Percentiles rank a stretch among this genome's conserved stretches.
phyloP scores from a whole-genome alignment of 495 filamentous ascomycete species.

The Aspergillus sclerotiicarbonarius region DNA sequence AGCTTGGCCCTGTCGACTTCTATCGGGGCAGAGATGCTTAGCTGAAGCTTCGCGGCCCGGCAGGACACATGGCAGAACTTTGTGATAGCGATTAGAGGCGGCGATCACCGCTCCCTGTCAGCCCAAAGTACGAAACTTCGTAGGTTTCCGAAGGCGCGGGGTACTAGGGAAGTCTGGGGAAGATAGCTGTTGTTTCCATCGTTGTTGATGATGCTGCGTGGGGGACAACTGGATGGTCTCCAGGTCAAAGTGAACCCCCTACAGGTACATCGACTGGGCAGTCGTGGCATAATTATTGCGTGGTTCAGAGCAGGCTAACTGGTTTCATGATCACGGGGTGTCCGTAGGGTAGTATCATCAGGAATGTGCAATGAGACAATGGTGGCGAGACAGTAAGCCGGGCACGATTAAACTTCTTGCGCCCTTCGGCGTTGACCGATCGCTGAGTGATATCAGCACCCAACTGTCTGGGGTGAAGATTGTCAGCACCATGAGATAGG shows the following conservation, averaged over 20 bases:
- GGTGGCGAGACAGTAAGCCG: background rate
- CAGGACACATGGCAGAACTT: background rate
- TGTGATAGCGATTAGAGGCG: constrained; percentile 6
- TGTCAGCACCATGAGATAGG: background rate
- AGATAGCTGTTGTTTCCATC: background rate
- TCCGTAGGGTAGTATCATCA: background rate
- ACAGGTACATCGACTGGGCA: background rate
- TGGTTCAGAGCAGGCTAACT: background rate
- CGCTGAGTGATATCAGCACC: constrained; percentile 1
- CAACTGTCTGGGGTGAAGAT: background rate
- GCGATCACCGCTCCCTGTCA: constrained; percentile 8
- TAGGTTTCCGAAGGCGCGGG: constrained; percentile 13
- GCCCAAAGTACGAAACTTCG: background rate
- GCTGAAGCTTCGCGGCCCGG: background rate
- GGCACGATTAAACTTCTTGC: background rate
- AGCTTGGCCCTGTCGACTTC: background rate
- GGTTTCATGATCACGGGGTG: background rate
- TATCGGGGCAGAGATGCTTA: background rate
- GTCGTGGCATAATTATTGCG: background rate
- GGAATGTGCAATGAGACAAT: background rate
- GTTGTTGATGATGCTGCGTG: background rate
- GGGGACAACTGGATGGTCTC: background rate
- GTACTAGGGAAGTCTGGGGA: constrained; percentile 9
- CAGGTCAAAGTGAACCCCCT: background rate
- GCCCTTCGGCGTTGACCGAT: constrained; percentile 2